phyloP scores from a whole-genome alignment of 805 yeast species.

The Nakazawaea ambrosiae region DNA sequence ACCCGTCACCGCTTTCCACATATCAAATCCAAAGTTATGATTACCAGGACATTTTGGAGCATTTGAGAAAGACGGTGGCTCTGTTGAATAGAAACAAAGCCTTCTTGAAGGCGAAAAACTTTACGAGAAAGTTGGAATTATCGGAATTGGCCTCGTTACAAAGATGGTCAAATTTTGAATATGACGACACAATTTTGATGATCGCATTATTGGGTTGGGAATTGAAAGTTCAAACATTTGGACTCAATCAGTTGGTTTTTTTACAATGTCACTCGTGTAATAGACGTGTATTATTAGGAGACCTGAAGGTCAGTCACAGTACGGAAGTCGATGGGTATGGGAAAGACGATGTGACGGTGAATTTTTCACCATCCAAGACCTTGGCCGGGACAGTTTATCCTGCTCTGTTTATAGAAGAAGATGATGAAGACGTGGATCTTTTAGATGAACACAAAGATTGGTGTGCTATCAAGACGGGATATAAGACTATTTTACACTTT shows the following conservation, averaged over 20 bases:
- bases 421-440: slow-evolving; percentile 19
- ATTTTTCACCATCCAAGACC: slow-evolving; percentile 20
- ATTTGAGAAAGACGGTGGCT: neutral
- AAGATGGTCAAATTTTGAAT: slow-evolving; percentile 9
- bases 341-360: slow-evolving; percentile 19
- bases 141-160: slow-evolving; percentile 10
- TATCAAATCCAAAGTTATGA: slow-evolving; percentile 13
- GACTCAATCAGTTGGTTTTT: slow-evolving; percentile 19
- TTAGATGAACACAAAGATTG: slow-evolving; percentile 29
- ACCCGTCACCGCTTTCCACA: slow-evolving; percentile 14
- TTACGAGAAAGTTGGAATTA: slow-evolving; percentile 3
- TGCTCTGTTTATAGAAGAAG: neutral
- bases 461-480: slow-evolving; percentile 26
- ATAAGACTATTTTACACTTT: slow-evolving; percentile 13
- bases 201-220: slow-evolving; percentile 31
- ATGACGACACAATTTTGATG: slow-evolving; percentile 12
- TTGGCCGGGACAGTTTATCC: slow-evolving; percentile 7
- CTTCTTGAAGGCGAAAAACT: slow-evolving; percentile 7
- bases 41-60: slow-evolving; percentile 1
- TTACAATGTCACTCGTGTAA: slow-evolving; percentile 28
- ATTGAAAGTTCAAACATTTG: slow-evolving; percentile 20
- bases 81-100: slow-evolving; percentile 10
- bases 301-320: neutral
- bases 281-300: slow-evolving; percentile 23
- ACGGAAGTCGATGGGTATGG: no score